Conservation (phyloP, 441 rosid genomes). For the Pelargonium fulgidum region DNA sequence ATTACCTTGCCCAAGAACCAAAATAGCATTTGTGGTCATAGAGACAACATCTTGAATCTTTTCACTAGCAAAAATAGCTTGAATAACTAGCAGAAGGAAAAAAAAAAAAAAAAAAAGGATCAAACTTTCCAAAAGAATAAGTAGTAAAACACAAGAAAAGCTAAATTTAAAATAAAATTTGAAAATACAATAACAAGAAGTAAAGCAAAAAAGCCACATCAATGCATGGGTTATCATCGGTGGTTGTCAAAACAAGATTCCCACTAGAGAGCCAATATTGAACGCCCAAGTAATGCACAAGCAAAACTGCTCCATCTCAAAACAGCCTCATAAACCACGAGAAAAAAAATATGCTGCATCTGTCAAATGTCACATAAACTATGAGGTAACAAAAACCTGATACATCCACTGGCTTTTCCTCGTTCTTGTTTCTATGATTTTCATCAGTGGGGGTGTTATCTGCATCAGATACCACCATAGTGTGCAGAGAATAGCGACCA, state of each 20-base stretch:
- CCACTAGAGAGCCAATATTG: background rate
- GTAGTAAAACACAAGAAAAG: slow-evolving; percentile 5
- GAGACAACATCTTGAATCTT: slow-evolving; percentile 54
- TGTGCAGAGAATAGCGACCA: slow-evolving; percentile 50
- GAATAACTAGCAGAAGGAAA: slow-evolving; percentile 37
- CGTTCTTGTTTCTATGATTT: slow-evolving; percentile 34
- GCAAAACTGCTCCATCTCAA: too few relatives aligned
- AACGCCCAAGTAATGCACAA: background rate
- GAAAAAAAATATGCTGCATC: too few relatives aligned
- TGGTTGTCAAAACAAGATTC: background rate
- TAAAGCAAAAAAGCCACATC: background rate
- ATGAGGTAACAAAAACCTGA: slow-evolving; percentile 33
- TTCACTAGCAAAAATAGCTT: slow-evolving; percentile 52
- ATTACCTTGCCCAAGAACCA: slow-evolving; percentile 71
- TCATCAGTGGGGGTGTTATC: slow-evolving; percentile 29
- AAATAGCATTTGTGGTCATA: slow-evolving; percentile 40
- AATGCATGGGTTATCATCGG: background rate
- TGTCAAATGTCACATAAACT: too few relatives aligned
- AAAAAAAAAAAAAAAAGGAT: background rate
- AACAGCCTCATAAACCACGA: too few relatives aligned
- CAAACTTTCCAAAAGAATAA: background rate
- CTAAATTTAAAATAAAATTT: background rate
- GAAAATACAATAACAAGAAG: background rate
- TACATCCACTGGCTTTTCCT: slow-evolving; percentile 31
- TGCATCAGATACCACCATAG: slow-evolving; percentile 34